phyloP scores from a whole-genome alignment of 2,329 filamentous ascomycete genomes.

The Scedosporium minutisporum region DNA sequence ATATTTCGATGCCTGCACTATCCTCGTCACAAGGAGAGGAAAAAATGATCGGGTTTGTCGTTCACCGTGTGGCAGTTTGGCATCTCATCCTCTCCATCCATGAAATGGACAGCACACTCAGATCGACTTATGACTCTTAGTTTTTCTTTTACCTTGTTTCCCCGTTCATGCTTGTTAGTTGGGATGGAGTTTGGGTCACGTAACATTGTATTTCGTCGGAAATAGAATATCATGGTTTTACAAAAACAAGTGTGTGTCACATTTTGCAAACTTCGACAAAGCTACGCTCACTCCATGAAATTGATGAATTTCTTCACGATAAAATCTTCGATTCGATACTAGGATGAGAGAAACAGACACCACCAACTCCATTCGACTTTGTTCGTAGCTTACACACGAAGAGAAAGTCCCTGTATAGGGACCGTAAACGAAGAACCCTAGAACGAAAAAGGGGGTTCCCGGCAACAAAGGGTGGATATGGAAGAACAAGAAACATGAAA shows the following conservation, averaged over 20 bases:
- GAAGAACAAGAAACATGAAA: background rate
- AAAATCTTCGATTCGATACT: background rate
- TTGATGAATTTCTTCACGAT: background rate
- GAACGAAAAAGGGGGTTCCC: background rate
- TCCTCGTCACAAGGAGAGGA: too few species aligned
- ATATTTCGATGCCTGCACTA: background rate
- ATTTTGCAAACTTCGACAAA: too few species aligned
- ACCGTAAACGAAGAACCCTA: background rate
- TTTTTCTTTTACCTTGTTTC: too few species aligned
- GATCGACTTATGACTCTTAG: too few species aligned
- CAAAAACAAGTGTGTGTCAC: background rate
- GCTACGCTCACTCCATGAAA: too few species aligned
- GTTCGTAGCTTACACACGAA: background rate
- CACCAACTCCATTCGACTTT: background rate
- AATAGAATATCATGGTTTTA: conserved; percentile 1
- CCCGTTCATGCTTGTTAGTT: conserved; percentile 3
- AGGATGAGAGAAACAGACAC: background rate
- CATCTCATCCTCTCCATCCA: too few species aligned
- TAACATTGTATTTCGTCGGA: background rate
- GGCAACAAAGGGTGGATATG: background rate
- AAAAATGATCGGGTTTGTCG: too few species aligned
- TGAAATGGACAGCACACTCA: too few species aligned
- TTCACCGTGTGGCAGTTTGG: too few species aligned
- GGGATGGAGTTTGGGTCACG: background rate
- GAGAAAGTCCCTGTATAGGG: background rate